These are phyloP conservation scores for Hypoxylon subgilvum DNA, from an alignment of 495 filamentous ascomycete species.

Conservation along the genomic window DNA sequence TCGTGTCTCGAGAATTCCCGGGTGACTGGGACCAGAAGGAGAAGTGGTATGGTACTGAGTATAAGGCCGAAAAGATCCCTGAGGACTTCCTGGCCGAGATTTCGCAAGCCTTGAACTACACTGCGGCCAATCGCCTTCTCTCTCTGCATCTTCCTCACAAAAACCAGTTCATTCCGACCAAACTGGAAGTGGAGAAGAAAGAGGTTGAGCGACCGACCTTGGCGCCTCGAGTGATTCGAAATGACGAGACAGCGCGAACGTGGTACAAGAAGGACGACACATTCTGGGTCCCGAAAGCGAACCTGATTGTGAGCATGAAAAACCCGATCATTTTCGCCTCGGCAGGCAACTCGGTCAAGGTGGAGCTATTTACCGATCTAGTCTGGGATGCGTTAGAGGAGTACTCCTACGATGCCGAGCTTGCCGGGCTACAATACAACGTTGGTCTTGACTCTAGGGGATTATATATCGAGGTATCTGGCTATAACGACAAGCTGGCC, in stretches of 20 bases:
- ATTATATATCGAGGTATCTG: conserved; percentile 77
- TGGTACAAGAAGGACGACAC: conserved; percentile 99
- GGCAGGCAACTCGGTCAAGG: conserved; percentile 76
- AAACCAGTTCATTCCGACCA: conserved; percentile 96
- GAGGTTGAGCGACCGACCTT: conserved; percentile 75
- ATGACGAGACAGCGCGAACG: conserved; percentile 79
- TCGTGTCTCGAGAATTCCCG: conserved; percentile 82
- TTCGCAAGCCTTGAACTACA: conserved; percentile 63
- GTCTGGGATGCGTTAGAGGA: conserved; percentile 89
- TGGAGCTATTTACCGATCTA: conserved; percentile 82
- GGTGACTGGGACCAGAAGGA: conserved; percentile 88
- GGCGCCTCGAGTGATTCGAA: conserved; percentile 82
- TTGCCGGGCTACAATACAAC: conserved; percentile 86
- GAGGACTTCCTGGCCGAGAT: conserved; percentile 74
- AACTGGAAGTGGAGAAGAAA: conserved; percentile 93
- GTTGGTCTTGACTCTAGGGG: conserved; percentile 73
- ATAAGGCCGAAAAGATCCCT: conserved; percentile 82
- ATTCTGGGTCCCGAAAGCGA: conserved; percentile 98
- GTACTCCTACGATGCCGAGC: conserved; percentile 95
- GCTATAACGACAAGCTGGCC: conserved; percentile 95
- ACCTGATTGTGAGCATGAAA: conserved; percentile 76
- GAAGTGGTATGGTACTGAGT: conserved; percentile 98
- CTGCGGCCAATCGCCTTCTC: conserved; percentile 62
- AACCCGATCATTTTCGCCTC: conserved; percentile 79
- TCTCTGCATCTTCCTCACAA: conserved; percentile 86